Conservation (phyloP, 2,329 filamentous ascomycete genomes). For the Aspergillus quadrilineatus region DNA sequence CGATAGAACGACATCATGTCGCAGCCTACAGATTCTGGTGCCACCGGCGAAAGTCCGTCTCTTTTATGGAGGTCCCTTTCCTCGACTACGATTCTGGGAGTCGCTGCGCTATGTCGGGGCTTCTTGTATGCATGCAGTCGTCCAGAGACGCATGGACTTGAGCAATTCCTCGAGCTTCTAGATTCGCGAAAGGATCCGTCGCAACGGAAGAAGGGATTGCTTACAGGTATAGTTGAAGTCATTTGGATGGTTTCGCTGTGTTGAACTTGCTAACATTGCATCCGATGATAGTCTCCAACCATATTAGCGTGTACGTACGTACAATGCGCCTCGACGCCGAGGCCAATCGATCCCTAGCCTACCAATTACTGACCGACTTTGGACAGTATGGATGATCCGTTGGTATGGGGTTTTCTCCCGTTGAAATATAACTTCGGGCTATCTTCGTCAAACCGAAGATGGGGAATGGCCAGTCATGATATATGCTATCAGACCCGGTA, state of each 20-base stretch:
- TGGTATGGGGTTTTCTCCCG: constrained; percentile 89
- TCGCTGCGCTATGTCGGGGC: constrained; percentile 66
- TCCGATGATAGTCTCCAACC: constrained; percentile 70
- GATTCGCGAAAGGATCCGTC: constrained; percentile 69
- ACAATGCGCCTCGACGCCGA: constrained; percentile 21
- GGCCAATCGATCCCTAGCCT: constrained; percentile 17
- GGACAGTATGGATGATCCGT: constrained; percentile 81
- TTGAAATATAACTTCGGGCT: constrained; percentile 69
- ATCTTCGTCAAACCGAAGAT: constrained; percentile 67
- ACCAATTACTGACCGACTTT: constrained; percentile 27
- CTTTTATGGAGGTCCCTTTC: constrained; percentile 68
- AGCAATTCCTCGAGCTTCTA: constrained; percentile 71
- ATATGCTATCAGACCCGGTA: constrained; percentile 90
- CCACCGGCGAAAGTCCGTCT: constrained; percentile 45
- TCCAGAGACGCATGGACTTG: constrained; percentile 73
- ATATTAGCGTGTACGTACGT: constrained; percentile 77
- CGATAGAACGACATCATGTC: constrained; percentile 23
- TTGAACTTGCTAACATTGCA: constrained; percentile 1
- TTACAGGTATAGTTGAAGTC: constrained; percentile 66
- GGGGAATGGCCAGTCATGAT: constrained; percentile 89
- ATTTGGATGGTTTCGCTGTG: not conserved
- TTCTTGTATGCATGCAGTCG: constrained; percentile 75
- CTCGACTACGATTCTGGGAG: constrained; percentile 70
- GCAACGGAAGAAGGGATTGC: constrained; percentile 69
- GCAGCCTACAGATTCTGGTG: constrained; percentile 40